Base-by-base conservation (phyloP, 306 rosid genomes). In the Vigna nakashimae region DNA sequence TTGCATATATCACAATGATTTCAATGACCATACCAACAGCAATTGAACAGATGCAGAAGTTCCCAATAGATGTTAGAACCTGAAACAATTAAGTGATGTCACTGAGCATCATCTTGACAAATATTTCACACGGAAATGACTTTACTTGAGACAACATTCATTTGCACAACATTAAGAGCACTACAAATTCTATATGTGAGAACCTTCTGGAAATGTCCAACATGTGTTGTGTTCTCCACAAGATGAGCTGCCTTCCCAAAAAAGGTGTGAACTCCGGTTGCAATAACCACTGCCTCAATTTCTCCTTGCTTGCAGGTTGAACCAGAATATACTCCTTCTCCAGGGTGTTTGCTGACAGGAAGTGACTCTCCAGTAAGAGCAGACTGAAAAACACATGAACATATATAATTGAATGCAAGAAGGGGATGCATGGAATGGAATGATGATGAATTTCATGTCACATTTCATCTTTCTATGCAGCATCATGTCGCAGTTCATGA, bases 261-360 rank as follows among this genome's bases (percentile, higher is more conserved):
- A 87, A 91, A 91, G 34, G 97, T 88, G 82, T 89, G 97, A 79
- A 91, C 97, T 52, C 97, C 93, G 4, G 97, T 91, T 69, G 93
- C 97, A 40, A 91, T 91, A 55, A 91, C 93, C 34, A 89, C 76
- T 26, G 86, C 97, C 48, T 89, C 97, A 53, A 91, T 89, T 76
- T 89, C 97, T 77, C 97, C 92, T 85, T 91, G 97, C 82, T 91
- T 89, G 87, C 97, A 91, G 43, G 97, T 91, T 82, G 97, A 91
- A 76, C 97, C 97, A 53, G 92, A 89, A 76, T 88, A 91, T 40
- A 89, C 86, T 40, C 91, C 97, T 18, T 79, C 89, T 79, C 91
- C 91, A 28, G 92, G 90, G 85, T 82, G 42, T 81, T 87, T 91
- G 30, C 71, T 55, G 14, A 82, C 86, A 13, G 86, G 86, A 65